Conservation (phyloP, 2,329 filamentous ascomycete genomes). For the Fusarium mangiferae region DNA sequence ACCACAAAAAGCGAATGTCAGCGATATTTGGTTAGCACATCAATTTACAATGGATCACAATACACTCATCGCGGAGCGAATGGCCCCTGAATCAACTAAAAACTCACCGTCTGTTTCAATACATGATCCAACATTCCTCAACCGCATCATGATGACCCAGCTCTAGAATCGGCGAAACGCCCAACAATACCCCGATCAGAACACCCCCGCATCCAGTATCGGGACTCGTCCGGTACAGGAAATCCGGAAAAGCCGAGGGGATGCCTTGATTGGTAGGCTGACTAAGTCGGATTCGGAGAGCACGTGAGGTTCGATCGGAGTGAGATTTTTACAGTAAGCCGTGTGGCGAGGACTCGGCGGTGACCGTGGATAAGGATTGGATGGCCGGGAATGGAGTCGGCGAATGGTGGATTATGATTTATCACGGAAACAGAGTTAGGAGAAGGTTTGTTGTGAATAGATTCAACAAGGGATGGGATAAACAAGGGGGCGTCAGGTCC, state of each 20-base stretch:
- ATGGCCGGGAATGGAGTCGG: neutral
- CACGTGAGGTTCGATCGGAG: constrained; percentile 15
- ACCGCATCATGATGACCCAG: neutral
- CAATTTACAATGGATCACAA: neutral
- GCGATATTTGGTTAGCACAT: neutral
- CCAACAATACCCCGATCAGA: constrained; percentile 2
- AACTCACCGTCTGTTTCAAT: constrained; percentile 4
- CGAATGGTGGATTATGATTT: neutral
- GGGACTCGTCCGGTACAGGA: constrained; percentile 1
- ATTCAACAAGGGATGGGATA: neutral
- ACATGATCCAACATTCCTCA: constrained; percentile 23
- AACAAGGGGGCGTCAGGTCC: neutral
- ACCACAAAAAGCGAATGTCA: neutral
- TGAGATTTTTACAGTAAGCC: neutral
- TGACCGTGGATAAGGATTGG: constrained; percentile 5
- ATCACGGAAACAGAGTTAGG: neutral
- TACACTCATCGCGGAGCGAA: neutral
- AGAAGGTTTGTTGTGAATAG: neutral
- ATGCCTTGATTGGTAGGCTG: neutral
- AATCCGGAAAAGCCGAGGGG: constrained; percentile 21
- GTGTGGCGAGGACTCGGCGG: constrained; percentile 24
- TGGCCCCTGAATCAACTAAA: neutral
- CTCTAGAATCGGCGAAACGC: neutral
- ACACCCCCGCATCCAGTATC: constrained; percentile 10
- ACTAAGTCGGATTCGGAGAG: constrained; percentile 1